Evolutionary conservation across 2,329 filamentous ascomycete genomes (phyloP).

Genomic region (Alternaria consortialis): DNA sequence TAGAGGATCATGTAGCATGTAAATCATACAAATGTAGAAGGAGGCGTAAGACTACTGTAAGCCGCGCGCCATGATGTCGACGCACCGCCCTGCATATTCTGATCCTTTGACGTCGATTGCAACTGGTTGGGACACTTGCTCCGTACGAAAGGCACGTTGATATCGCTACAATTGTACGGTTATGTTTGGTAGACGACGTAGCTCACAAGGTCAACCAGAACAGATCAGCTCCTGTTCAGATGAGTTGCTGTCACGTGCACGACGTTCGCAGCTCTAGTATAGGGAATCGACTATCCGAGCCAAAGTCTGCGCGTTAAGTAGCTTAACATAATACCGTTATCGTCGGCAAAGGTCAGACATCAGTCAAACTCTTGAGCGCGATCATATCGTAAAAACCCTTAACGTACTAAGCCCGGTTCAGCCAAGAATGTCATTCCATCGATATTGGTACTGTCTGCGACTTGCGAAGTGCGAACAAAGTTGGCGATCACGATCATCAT

Average conservation of each 20-base stretch:
- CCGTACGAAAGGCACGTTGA: neutral
- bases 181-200: slow-evolving; percentile 1
- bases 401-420: neutral
- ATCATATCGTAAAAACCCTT: neutral
- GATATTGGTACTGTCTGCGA: neutral
- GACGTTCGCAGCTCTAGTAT: slow-evolving; percentile 6
- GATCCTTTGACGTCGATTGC: neutral
- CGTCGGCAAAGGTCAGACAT: neutral
- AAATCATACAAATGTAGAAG: neutral
- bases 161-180: neutral
- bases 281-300: slow-evolving; percentile 1
- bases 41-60: slow-evolving; percentile 5
- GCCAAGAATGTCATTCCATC: neutral
- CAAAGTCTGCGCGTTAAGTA: slow-evolving; percentile 1
- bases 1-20: slow-evolving; percentile 1
- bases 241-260: slow-evolving; percentile 6
- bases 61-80: slow-evolving; percentile 3
- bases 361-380: neutral
- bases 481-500: slow-evolving; percentile 21
- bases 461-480: slow-evolving; percentile 29
- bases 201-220: neutral
- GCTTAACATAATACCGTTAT: neutral
- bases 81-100: slow-evolving; percentile 5
- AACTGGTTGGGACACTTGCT: slow-evolving; percentile 9
- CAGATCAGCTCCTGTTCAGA: neutral